Evolutionary conservation across 306 rosid species (phyloP).

Genomic region (peach (Prunus persica)): DNA sequence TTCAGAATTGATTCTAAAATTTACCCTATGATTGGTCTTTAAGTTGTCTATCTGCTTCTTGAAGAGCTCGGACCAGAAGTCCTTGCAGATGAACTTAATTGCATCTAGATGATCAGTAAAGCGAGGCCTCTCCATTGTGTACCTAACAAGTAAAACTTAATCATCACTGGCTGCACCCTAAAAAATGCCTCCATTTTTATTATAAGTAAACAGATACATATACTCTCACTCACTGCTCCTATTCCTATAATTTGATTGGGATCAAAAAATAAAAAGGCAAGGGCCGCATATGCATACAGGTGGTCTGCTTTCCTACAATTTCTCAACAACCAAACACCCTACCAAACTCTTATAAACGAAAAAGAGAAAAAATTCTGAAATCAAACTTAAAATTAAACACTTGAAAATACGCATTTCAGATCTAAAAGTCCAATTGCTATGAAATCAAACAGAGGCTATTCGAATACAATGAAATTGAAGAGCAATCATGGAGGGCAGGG

Average conservation of each 20-base stretch:
- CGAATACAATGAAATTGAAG: neutral
- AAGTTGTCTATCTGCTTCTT: conserved; percentile 98
- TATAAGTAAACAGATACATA: no score
- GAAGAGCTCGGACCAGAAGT: conserved; percentile 97
- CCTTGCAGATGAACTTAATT: conserved; percentile 96
- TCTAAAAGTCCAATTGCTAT: conserved; percentile 16
- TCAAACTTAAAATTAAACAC: neutral
- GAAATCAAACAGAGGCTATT: neutral
- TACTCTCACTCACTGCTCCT: neutral
- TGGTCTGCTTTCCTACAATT: neutral
- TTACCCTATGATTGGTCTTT: conserved; percentile 90
- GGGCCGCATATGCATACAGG: neutral
- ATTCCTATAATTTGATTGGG: conserved; percentile 2
- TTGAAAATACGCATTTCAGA: conserved; percentile 4
- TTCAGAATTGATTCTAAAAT: conserved; percentile 21
- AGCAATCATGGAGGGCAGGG: neutral
- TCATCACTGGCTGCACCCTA: neutral
- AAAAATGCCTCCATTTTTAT: neutral
- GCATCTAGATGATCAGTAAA: conserved; percentile 94
- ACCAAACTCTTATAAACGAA: neutral
- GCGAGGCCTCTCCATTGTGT: conserved; percentile 94
- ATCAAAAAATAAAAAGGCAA: no score
- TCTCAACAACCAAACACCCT: conserved; percentile 11
- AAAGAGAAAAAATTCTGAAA: neutral
- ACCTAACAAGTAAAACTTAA: conserved; percentile 36